Base-by-base conservation (phyloP, 2,329 filamentous ascomycete genomes). In the Corinectria fuckeliana region DNA sequence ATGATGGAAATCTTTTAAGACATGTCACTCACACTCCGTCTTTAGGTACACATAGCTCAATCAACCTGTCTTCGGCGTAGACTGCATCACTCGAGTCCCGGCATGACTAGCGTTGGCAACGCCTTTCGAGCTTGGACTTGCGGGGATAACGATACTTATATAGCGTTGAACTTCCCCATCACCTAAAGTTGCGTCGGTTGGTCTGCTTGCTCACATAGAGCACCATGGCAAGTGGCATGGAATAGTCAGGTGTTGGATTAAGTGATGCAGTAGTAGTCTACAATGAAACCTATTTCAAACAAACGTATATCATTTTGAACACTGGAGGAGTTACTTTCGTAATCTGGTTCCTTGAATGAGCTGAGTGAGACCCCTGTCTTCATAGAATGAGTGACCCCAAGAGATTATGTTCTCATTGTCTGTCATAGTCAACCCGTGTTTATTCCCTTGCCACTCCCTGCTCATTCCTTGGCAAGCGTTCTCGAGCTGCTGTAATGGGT, bases 261-360 rank as follows among this genome's bases (percentile, higher is more conserved):
- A n/a, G n/a, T n/a, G n/a, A n/a, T n/a, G n/a, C n/a, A n/a, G n/a
- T n/a, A n/a, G n/a, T n/a, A n/a, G n/a, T n/a, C 13, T 5, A 30
- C 10, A 45, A 10, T 13, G n/a, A 45, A 13, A 6, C 10, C 3
- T 10, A 13, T 45, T 25, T 51, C 66, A 62, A 58, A 58, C 34
- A 66, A 68, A 66, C 68, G 50, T 44, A 32, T 58, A 34, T 8
- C 28, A 56, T 34, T 39, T 48, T 52, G 42, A 65, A 32, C 41
- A 13, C 9, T 3, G 13, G 36, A 58, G 42, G 39, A 45, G 16
- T 63, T 48, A 34, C 34, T 34, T 34, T 20, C 26, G 48, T 25
- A 20, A 51, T 47, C 16, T 51, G 41, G n/a, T 6, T 16, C 21
- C 23, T 7, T 44, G 14, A 13, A n/a, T 25, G 13, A 26, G 7